Conservation (phyloP, 2,329 filamentous ascomycete species). For the Thielaviopsis populi region DNA sequence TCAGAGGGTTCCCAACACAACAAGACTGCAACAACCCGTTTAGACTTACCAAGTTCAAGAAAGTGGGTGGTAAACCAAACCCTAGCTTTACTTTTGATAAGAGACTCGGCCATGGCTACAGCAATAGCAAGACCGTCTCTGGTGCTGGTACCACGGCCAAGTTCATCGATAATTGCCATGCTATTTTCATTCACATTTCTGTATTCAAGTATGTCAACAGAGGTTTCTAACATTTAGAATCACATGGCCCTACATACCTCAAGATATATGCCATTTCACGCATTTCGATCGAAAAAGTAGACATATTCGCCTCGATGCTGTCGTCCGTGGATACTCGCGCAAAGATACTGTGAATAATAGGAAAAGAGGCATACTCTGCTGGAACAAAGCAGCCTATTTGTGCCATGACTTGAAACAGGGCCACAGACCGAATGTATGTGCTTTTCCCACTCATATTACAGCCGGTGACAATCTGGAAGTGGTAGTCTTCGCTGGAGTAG, state of each 20-base stretch:
- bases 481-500: constrained; percentile 62
- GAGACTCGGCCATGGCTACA: constrained; percentile 73
- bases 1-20: not conserved
- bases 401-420: constrained; percentile 79
- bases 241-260: constrained; percentile 26
- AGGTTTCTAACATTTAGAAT: not conserved
- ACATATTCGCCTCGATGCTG: constrained; percentile 77
- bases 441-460: constrained; percentile 98
- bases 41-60: constrained; percentile 46
- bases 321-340: constrained; percentile 78
- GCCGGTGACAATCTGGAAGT: constrained; percentile 87
- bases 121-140: constrained; percentile 81
- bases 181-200: constrained; percentile 63
- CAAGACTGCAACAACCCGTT: too few species aligned
- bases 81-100: constrained; percentile 62
- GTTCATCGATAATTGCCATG: constrained; percentile 76
- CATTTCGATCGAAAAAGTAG: constrained; percentile 92
- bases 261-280: constrained; percentile 88
- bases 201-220: not conserved
- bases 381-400: constrained; percentile 88
- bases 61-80: constrained; percentile 97
- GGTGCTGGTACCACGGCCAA: constrained; percentile 81
- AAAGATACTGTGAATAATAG: constrained; percentile 71
- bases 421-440: constrained; percentile 78
- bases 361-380: constrained; percentile 66